Evolutionary conservation across 495 filamentous ascomycete genomes (phyloP).

Genomic region (Stereocaulon alpinum): DNA sequence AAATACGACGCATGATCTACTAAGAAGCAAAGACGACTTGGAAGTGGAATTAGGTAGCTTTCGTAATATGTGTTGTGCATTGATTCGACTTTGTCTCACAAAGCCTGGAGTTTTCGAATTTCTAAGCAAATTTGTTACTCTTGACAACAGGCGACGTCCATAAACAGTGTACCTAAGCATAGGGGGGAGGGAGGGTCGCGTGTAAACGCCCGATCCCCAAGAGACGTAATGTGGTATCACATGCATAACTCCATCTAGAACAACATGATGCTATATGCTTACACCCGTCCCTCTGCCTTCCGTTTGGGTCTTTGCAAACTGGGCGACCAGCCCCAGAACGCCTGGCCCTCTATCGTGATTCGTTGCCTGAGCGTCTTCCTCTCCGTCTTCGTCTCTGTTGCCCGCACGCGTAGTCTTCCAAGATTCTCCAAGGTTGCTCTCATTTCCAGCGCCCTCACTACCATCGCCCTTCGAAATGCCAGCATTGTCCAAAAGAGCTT

Average conservation of each 20-base stretch:
- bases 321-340: slow-evolving; percentile 78
- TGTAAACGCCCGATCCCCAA: background rate
- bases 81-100: background rate
- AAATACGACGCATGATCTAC: background rate
- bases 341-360: slow-evolving; percentile 41
- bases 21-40: background rate
- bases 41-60: too few species aligned
- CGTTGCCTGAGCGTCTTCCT: slow-evolving; percentile 40
- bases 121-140: background rate
- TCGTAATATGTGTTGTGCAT: too few species aligned
- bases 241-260: background rate
- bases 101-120: too few species aligned
- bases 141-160: background rate
- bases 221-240: slow-evolving; percentile 13
- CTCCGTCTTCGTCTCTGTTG: slow-evolving; percentile 35
- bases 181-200: too few species aligned
- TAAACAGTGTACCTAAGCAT: background rate
- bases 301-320: slow-evolving; percentile 79
- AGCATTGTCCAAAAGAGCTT: slow-evolving; percentile 23
- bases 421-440: slow-evolving; percentile 53
- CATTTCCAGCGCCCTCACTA: slow-evolving; percentile 39
- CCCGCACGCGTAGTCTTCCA: slow-evolving; percentile 51
- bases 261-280: slow-evolving; percentile 19
- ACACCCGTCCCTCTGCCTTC: slow-evolving; percentile 40
- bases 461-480: slow-evolving; percentile 25